Percentiles rank a stretch among this genome's conserved stretches.
Evolutionary conservation across 371 early-diverging fungal species (phyloP).

Genomic region (Entomophthora muscae): DNA sequence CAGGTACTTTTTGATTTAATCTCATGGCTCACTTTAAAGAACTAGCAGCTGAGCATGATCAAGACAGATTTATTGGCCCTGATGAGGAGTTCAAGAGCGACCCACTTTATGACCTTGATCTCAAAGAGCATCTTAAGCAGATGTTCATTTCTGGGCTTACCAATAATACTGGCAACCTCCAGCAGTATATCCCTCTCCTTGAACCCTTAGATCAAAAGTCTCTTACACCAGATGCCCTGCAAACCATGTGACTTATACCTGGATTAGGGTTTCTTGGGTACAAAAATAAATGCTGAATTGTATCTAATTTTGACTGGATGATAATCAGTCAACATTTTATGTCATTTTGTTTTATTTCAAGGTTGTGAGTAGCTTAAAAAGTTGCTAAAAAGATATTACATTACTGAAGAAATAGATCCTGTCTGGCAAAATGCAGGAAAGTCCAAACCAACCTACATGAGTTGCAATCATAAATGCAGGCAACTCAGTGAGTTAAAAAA

Average conservation of each 20-base stretch:
- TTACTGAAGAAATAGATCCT: no score
- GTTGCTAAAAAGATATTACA: no score
- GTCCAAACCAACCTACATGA: no score
- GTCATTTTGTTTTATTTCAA: no score
- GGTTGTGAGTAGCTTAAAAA: no score
- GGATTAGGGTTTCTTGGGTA: no score
- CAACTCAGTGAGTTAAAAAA: no score
- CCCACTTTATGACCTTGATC: background rate
- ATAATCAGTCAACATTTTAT: no score
- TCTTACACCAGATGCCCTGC: conserved; percentile 11
- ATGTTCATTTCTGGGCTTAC: background rate
- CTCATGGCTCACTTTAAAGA: background rate
- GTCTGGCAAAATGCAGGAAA: no score
- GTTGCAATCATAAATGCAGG: no score
- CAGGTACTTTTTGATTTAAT: background rate
- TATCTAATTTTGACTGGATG: no score
- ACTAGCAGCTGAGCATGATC: background rate
- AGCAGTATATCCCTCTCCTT: conserved; percentile 13
- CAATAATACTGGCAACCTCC: background rate
- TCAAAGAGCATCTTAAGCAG: conserved; percentile 3
- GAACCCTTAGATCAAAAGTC: conserved; percentile 14
- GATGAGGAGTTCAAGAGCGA: background rate
- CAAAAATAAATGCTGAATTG: no score
- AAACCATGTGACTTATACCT: background rate
- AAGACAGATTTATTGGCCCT: background rate